These are phyloP conservation scores for Silene uniflora DNA, from an alignment of 148 eudicot species.

Conservation along the genomic window DNA sequence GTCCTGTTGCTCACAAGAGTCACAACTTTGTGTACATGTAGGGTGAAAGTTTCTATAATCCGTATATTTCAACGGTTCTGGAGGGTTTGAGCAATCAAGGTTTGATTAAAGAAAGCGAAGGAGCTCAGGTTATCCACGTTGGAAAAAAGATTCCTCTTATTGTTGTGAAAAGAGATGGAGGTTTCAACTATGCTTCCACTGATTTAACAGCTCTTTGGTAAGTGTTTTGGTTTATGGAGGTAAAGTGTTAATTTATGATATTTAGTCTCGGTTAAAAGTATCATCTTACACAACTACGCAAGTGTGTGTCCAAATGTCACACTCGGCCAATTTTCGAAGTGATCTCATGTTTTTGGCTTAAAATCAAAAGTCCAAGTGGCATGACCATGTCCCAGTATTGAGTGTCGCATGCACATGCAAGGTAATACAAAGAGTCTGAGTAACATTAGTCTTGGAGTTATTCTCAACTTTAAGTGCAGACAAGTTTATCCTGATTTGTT, in stretches of 20 bases:
- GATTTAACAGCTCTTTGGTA: constrained; percentile 93
- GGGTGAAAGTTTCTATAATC: constrained; percentile 99
- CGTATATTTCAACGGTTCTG: constrained; percentile 63
- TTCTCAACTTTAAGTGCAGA: no score
- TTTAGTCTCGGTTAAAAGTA: no score
- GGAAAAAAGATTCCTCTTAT: constrained; percentile 84
- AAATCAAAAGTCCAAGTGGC: no score
- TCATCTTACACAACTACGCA: no score
- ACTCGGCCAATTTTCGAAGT: no score
- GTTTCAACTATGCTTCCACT: constrained; percentile 94
- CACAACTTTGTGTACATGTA: constrained; percentile 16
- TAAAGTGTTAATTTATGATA: no score
- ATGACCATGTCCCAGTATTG: no score
- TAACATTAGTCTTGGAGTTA: no score
- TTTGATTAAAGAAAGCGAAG: constrained; percentile 78
- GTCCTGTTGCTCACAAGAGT: neutral
- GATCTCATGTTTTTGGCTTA: neutral
- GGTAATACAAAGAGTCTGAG: no score
- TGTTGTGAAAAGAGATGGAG: constrained; percentile 92
- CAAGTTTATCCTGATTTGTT: no score
- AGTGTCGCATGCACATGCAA: no score
- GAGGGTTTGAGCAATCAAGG: constrained; percentile 49
- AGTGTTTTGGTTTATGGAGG: constrained; percentile 17
- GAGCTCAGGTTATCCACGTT: constrained; percentile 82
- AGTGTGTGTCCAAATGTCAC: no score